Evolutionary conservation across 2,329 filamentous ascomycete genomes (phyloP).

Genomic region (Aspergillus felis): DNA sequence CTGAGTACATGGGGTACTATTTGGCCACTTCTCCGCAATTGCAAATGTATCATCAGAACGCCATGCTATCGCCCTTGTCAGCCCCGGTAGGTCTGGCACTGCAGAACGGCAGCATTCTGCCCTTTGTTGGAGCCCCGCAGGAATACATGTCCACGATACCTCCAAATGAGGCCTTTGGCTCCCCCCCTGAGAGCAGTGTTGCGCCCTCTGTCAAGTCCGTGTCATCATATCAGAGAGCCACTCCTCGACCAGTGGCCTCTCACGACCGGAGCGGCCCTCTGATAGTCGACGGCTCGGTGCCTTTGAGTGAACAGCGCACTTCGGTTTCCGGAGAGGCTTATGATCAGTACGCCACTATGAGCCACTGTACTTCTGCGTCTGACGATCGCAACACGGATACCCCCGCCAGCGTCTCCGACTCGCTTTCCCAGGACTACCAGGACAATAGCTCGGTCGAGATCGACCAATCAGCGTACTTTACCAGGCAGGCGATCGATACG

Average conservation of each 20-base stretch:
- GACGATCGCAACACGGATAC: slow-evolving; percentile 37
- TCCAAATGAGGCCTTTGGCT: slow-evolving; percentile 20
- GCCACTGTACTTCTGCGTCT: slow-evolving; percentile 40
- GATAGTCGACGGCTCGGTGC: slow-evolving; percentile 47
- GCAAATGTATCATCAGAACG: slow-evolving; percentile 38
- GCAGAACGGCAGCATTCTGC: slow-evolving; percentile 35
- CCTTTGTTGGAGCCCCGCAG: slow-evolving; percentile 28
- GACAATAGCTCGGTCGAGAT: slow-evolving; percentile 35
- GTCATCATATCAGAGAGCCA: slow-evolving; percentile 19
- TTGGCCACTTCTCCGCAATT: slow-evolving; percentile 42
- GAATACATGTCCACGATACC: slow-evolving; percentile 31
- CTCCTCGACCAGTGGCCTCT: slow-evolving; percentile 25
- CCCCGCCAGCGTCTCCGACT: slow-evolving; percentile 35
- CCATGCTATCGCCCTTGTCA: slow-evolving; percentile 36
- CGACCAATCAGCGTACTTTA: slow-evolving; percentile 26
- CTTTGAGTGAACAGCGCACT: slow-evolving; percentile 33
- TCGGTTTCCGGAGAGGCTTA: slow-evolving; percentile 31
- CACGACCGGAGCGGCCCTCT: slow-evolving; percentile 37
- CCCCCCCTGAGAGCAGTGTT: slow-evolving; percentile 22
- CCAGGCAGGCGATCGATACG: slow-evolving; percentile 23
- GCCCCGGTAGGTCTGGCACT: slow-evolving; percentile 37
- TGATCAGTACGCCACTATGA: slow-evolving; percentile 34
- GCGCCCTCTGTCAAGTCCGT: slow-evolving; percentile 17
- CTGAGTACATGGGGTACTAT: slow-evolving; percentile 47
- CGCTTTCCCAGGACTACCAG: slow-evolving; percentile 36